These are phyloP conservation scores for Salix purpurea DNA, from an alignment of 345 rosid species.

Conservation along the genomic window DNA sequence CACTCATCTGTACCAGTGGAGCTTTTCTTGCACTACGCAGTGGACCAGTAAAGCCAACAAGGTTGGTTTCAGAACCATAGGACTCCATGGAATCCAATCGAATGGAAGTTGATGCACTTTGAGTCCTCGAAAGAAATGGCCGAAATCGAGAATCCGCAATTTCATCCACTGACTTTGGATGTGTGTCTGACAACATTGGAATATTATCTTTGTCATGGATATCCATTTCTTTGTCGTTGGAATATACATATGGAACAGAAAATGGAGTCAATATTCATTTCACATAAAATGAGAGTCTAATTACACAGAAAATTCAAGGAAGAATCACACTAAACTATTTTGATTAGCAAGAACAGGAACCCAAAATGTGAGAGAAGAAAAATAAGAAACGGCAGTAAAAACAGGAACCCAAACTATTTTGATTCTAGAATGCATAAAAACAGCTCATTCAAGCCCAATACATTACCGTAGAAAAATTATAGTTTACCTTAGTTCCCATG, in stretches of 20 bases:
- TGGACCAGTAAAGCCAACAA: conserved; percentile 79
- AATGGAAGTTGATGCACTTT: conserved; percentile 63
- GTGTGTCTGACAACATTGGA: conserved; percentile 54
- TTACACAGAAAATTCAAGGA: not conserved
- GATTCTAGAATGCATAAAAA: not conserved
- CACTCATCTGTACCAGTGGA: conserved; percentile 59
- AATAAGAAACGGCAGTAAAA: not conserved
- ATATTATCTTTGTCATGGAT: conserved; percentile 53
- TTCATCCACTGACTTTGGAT: conserved; percentile 26
- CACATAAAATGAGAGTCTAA: not conserved
- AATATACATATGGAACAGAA: not conserved
- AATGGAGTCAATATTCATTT: not conserved
- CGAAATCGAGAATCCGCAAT: conserved; percentile 33
- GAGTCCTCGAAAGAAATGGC: conserved; percentile 37
- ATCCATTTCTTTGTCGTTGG: conserved; percentile 31
- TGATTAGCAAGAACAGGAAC: not conserved
- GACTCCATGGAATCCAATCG: conserved; percentile 44
- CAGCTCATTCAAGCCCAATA: not conserved
- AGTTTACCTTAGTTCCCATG: not conserved
- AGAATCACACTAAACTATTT: not conserved
- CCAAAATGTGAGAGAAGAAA: not conserved
- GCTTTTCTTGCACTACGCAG: conserved; percentile 57
- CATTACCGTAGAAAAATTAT: not conserved
- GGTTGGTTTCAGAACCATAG: conserved; percentile 35
- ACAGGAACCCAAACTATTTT: not conserved